A percentile compares a stretch with the other conserved stretches of the same genome.
These are phyloP conservation scores for Salvia rosmarinus DNA, from an alignment of 257 asterid genomes.

Conservation along the genomic window DNA sequence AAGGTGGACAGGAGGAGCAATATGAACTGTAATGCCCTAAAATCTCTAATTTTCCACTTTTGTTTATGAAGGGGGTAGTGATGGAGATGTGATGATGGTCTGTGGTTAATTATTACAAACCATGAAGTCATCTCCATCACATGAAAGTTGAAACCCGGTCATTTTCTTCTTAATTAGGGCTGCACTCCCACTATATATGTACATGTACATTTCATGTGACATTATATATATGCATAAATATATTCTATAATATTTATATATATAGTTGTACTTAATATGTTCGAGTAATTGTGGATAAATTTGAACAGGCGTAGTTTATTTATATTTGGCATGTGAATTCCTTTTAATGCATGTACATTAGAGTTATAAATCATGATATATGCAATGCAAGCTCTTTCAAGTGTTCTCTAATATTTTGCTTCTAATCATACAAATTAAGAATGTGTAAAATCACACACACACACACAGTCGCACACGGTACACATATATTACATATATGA, in stretches of 20 bases:
- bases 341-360: too few species aligned
- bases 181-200: neutral
- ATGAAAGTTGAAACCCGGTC: constrained; percentile 35
- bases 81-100: constrained; percentile 48
- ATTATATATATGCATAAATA: too few species aligned
- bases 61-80: constrained; percentile 45
- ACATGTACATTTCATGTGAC: neutral
- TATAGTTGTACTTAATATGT: neutral
- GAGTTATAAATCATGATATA: too few species aligned
- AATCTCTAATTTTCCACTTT: constrained; percentile 43
- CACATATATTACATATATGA: too few species aligned
- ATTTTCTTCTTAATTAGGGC: constrained; percentile 30
- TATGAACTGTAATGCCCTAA: constrained; percentile 39
- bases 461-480: too few species aligned
- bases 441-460: too few species aligned
- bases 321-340: neutral
- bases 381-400: too few species aligned
- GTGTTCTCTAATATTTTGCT: too few species aligned
- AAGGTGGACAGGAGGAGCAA: constrained; percentile 37
- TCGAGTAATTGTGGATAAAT: neutral
- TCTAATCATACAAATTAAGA: too few species aligned
- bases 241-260: too few species aligned
- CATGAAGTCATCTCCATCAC: constrained; percentile 49
- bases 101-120: constrained; percentile 37
- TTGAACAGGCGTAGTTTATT: too few species aligned